These are phyloP conservation scores for Backusella mclennaniae DNA, from an alignment of 192 early-diverging fungal species.

Conservation along the genomic window DNA sequence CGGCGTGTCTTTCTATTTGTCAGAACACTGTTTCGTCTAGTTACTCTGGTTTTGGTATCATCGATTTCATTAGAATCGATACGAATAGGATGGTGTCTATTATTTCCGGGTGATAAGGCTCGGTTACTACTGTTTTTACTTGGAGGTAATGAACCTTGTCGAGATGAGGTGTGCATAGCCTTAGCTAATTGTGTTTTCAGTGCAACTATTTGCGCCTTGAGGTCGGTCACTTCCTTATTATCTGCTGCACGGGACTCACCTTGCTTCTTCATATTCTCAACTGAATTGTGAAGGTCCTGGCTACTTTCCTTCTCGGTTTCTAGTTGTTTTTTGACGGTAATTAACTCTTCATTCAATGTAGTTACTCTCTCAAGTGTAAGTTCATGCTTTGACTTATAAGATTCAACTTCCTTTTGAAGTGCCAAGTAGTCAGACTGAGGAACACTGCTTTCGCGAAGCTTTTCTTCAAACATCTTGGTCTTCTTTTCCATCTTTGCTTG, in stretches of 20 bases:
- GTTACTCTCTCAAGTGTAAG: slow-evolving; percentile 51
- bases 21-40: not conserved
- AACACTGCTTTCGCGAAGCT: slow-evolving; percentile 48
- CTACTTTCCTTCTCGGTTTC: slow-evolving; percentile 63
- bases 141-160: slow-evolving; percentile 17
- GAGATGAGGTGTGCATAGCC: slow-evolving; percentile 47
- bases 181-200: slow-evolving; percentile 72
- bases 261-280: slow-evolving; percentile 53
- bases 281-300: slow-evolving; percentile 48
- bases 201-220: slow-evolving; percentile 76
- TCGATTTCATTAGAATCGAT: not conserved
- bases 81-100: not conserved
- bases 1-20: slow-evolving; percentile 33
- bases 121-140: not conserved
- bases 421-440: slow-evolving; percentile 47
- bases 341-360: slow-evolving; percentile 61
- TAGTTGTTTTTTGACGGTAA: slow-evolving; percentile 51
- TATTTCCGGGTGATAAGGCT: not conserved
- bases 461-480: slow-evolving; percentile 47
- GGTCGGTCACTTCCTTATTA: slow-evolving; percentile 57
- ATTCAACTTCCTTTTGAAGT: slow-evolving; percentile 56
- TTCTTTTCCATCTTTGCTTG: slow-evolving; percentile 64
- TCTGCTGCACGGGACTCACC: slow-evolving; percentile 33
- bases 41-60: not conserved
- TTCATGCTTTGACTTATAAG: slow-evolving; percentile 59